A percentile compares a stretch with the other conserved stretches of the same genome.
Conservation (phyloP, 177 flowering plant genomes). For the Telopea speciosissima region DNA sequence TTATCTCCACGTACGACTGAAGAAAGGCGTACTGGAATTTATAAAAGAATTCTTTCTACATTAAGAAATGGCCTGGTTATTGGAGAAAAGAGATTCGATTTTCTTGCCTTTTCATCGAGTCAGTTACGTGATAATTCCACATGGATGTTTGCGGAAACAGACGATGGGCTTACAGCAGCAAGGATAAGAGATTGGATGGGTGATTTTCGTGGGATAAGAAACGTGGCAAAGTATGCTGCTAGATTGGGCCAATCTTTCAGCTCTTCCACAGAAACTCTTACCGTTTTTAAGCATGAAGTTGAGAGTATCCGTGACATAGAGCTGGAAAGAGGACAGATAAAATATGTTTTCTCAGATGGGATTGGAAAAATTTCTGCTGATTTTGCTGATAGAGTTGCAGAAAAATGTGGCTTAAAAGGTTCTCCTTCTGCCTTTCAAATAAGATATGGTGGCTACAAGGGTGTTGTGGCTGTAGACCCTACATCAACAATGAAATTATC, state of each 20-base stretch:
- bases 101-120: conserved; percentile 43
- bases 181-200: conserved; percentile 51
- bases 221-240: conserved; percentile 13
- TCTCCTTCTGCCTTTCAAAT: background rate
- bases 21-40: conserved; percentile 25
- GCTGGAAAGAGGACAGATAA: conserved; percentile 5
- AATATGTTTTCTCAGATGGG: no score
- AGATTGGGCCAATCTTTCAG: conserved; percentile 5
- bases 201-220: conserved; percentile 20
- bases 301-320: conserved; percentile 49
- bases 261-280: conserved; percentile 8
- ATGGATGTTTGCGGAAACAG: conserved; percentile 34
- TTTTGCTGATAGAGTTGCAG: conserved; percentile 43
- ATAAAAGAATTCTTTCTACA: background rate
- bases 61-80: no score
- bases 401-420: conserved; percentile 40
- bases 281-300: conserved; percentile 29
- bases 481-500: no score
- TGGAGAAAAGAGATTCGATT: conserved; percentile 27
- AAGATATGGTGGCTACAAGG: no score
- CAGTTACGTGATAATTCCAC: no score
- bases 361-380: no score
- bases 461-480: no score
- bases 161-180: conserved; percentile 26
- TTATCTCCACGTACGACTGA: conserved; percentile 23